Conservation (phyloP, 148 eudicot species). For the Vaccinium vitisidaea region DNA sequence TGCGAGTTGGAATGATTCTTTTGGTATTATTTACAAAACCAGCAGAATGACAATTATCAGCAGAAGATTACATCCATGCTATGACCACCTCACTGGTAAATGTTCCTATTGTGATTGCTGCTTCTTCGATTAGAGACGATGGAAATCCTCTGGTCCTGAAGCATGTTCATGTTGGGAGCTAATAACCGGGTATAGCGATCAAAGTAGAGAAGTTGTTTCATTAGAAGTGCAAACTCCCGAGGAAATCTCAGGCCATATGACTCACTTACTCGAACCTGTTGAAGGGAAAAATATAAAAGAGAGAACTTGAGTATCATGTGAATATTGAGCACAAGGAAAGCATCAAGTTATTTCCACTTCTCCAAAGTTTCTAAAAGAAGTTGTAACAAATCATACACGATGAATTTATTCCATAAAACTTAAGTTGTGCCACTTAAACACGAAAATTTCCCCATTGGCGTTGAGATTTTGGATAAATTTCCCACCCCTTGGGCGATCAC, state of each 20-base stretch:
- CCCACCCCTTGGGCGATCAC: not conserved
- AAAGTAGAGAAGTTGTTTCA: slow-evolving; percentile 96
- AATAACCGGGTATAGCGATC: slow-evolving; percentile 94
- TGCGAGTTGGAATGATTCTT: not conserved
- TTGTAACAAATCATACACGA: not conserved
- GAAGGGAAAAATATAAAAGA: slow-evolving; percentile 6
- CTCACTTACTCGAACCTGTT: slow-evolving; percentile 90
- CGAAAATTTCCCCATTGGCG: not conserved
- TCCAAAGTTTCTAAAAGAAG: not conserved
- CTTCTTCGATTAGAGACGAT: slow-evolving; percentile 61
- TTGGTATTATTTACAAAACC: slow-evolving; percentile 5
- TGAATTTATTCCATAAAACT: not conserved
- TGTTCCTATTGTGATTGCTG: slow-evolving; percentile 25
- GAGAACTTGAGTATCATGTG: not conserved
- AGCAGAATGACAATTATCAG: too few species aligned
- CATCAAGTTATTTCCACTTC: not conserved
- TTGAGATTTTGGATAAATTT: not conserved
- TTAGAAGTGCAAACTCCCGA: slow-evolving; percentile 91
- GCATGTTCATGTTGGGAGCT: slow-evolving; percentile 96
- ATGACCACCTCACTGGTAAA: slow-evolving; percentile 27
- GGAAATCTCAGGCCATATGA: slow-evolving; percentile 94
- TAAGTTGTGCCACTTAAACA: not conserved
- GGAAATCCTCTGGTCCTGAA: slow-evolving; percentile 79
- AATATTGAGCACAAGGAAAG: not conserved
- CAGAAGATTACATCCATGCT: not conserved